Evolutionary conservation across 345 rosid genomes (phyloP).

Genomic region (thale cress (Arabidopsis thaliana)): DNA sequence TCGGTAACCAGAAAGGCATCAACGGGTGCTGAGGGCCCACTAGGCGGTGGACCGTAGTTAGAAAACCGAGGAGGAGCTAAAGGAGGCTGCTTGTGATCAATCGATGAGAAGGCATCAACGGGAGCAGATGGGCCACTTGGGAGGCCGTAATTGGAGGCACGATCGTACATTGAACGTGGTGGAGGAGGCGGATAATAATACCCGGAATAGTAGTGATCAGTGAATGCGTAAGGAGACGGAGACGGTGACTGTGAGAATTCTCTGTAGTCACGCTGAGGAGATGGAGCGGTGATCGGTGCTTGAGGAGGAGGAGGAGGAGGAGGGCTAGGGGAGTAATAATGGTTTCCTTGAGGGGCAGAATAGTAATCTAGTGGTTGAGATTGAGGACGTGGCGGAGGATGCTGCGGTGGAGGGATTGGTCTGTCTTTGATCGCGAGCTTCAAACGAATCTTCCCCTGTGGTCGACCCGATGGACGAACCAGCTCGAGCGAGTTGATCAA

Average conservation of each 20-base stretch:
- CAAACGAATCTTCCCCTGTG: constrained; percentile 65
- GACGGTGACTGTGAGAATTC: constrained; percentile 40
- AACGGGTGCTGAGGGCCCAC: constrained; percentile 62
- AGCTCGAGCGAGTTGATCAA: constrained; percentile 50
- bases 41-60: constrained; percentile 37
- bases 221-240: constrained; percentile 42
- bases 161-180: constrained; percentile 53
- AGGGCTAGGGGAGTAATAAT: constrained; percentile 56
- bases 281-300: constrained; percentile 33
- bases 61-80: constrained; percentile 39
- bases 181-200: constrained; percentile 53
- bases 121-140: constrained; percentile 59
- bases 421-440: constrained; percentile 53
- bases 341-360: constrained; percentile 45
- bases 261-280: constrained; percentile 52
- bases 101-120: constrained; percentile 47
- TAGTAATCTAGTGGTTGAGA: constrained; percentile 49
- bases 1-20: constrained; percentile 48
- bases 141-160: constrained; percentile 43
- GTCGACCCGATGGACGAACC: constrained; percentile 69
- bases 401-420: constrained; percentile 47
- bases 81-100: constrained; percentile 49
- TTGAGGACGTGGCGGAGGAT: constrained; percentile 49
- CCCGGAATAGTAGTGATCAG: constrained; percentile 51
- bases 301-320: constrained; percentile 47